Percentiles rank a stretch among this genome's conserved stretches.
phyloP scores from a whole-genome alignment of 495 filamentous ascomycete genomes.

The Extremus antarcticus region DNA sequence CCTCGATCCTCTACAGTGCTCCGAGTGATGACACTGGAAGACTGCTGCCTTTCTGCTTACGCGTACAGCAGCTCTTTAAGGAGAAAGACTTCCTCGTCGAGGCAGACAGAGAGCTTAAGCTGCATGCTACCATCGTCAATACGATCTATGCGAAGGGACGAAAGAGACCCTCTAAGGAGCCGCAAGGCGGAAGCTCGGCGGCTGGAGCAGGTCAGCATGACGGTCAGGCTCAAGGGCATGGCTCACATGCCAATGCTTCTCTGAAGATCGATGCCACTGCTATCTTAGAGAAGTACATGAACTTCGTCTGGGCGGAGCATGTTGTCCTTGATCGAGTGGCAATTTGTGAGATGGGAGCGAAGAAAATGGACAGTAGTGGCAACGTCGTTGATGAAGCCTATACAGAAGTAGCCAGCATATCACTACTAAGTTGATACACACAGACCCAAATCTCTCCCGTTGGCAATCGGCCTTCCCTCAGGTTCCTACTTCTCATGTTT shows the following conservation, averaged over 20 bases:
- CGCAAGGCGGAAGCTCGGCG: neutral
- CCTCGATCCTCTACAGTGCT: conserved; percentile 45
- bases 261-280: conserved; percentile 28
- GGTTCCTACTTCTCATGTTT: too few species aligned
- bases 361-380: conserved; percentile 26
- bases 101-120: conserved; percentile 54
- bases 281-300: conserved; percentile 27
- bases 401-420: conserved; percentile 23
- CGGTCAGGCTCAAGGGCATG: conserved; percentile 20
- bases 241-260: conserved; percentile 21
- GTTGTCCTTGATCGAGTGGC: conserved; percentile 28
- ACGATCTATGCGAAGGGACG: conserved; percentile 60
- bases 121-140: conserved; percentile 83
- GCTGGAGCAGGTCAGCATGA: neutral
- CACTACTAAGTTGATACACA: neutral
- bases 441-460: neutral
- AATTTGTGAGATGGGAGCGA: conserved; percentile 35
- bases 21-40: conserved; percentile 46
- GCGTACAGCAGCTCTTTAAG: conserved; percentile 48
- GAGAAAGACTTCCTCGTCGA: conserved; percentile 49
- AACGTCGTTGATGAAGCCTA: conserved; percentile 28
- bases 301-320: conserved; percentile 29
- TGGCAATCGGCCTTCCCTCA: too few species aligned
- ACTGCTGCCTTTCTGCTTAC: conserved; percentile 52
- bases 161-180: neutral